phyloP scores from a whole-genome alignment of 805 yeast genomes.

The Jamesozyma spencerorum region DNA sequence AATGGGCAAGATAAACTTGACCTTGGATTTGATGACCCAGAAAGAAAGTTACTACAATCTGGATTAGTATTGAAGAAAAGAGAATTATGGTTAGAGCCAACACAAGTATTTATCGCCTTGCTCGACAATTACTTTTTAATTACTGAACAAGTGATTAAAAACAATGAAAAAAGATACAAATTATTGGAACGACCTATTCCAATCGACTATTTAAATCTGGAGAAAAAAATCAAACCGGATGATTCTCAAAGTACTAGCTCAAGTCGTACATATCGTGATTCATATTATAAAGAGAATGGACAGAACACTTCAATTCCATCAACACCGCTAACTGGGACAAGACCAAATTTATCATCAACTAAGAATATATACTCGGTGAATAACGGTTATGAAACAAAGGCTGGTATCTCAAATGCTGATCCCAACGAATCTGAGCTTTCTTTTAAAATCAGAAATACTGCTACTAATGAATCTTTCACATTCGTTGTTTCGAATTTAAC shows the following conservation, averaged over 20 bases:
- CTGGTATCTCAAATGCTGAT: conserved; percentile 14
- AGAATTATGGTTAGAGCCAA: conserved; percentile 53
- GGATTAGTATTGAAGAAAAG: conserved; percentile 55
- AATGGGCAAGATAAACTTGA: conserved; percentile 25
- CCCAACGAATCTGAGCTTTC: conserved; percentile 14
- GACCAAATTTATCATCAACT: conserved; percentile 18
- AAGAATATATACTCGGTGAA: conserved; percentile 10
- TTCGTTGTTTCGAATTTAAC: conserved; percentile 38
- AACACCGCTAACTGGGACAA: conserved; percentile 15
- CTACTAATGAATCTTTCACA: conserved; percentile 45
- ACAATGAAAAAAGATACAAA: conserved; percentile 28
- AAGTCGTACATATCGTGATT: conserved; percentile 6
- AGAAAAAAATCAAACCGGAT: conserved; percentile 31
- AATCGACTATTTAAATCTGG: conserved; percentile 47
- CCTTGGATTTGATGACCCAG: conserved; percentile 42
- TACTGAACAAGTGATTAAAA: conserved; percentile 45
- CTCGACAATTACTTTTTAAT: conserved; percentile 65
- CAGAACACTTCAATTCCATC: conserved; percentile 1
- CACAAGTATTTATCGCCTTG: conserved; percentile 43
- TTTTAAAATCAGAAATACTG: conserved; percentile 51
- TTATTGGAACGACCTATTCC: conserved; percentile 54
- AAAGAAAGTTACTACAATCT: conserved; percentile 46
- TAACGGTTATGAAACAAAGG: not conserved
- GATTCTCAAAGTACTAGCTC: conserved; percentile 5
- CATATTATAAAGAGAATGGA: not conserved